Base-by-base conservation (phyloP, 148 eudicot species). In the Persicaria tinctoria region DNA sequence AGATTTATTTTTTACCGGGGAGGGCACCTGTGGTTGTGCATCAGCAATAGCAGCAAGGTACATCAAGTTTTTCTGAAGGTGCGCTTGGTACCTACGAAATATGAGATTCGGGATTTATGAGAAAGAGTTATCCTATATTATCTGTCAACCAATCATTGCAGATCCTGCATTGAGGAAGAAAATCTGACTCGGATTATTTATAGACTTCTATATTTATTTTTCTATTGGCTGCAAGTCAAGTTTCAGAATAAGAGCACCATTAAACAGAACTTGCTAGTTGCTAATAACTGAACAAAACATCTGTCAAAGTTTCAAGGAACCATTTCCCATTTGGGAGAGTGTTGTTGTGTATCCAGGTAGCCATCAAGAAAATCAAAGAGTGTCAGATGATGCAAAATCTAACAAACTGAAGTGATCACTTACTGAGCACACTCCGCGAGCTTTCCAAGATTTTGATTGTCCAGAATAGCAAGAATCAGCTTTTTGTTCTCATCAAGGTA, bases 401-500 rank as follows among this genome's bases (percentile, higher is more conserved):
- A 32, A 41, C 70, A 64, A 4, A 41, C 8, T 41, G 8, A 73
- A 66, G 72, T 46, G 64, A 49, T 69, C 64, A 89, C 93, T 92
- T 88, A 95, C 99, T 92, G 97, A 57, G 99, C 97, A 80, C 97
- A 90, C 79, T 95, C 97, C 2, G 92, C 86, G 79, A 95, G 97
- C 75, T 95, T 95, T 75, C 97, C 99, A 73, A 95, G 96, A 75
- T 92, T 95, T 80, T 95, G 99, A 82, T 92, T 90, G 82, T 92
- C 97, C 94, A 95, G 68, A 69, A 95, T 95, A 66, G 97, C 97
- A 81, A 95, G 78, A 76, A 95, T 92, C 86, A 95, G 72, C 85
- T 89, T 92, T 82, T 92, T 95, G 88, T 95, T 95, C 86, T 95
- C 97, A 38, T 95, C 99, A 5, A 95, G 99, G 83, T 83, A 92